These are phyloP conservation scores for Serpula lacrymans DNA, from an alignment of 768 basidiomycete species.

Conservation along the genomic window DNA sequence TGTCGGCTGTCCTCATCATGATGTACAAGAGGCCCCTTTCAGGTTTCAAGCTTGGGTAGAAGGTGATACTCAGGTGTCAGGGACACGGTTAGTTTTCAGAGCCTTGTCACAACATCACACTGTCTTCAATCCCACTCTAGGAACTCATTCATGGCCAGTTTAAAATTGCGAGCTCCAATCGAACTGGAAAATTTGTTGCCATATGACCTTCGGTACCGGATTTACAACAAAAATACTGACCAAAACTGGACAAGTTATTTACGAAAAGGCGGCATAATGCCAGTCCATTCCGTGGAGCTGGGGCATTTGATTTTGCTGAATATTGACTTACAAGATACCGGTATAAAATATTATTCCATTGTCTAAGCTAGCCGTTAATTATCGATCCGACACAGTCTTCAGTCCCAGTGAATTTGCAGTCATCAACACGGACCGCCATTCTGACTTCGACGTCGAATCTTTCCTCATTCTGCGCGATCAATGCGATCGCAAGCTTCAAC, in stretches of 20 bases:
- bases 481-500: conserved; percentile 69
- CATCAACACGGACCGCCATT: conserved; percentile 90
- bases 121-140: conserved; percentile 36
- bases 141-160: conserved; percentile 78
- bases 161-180: conserved; percentile 88
- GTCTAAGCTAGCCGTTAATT: background rate
- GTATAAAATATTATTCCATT: conserved; percentile 39
- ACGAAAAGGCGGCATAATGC: conserved; percentile 90
- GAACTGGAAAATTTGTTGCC: conserved; percentile 96
- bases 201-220: conserved; percentile 91
- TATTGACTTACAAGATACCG: conserved; percentile 86
- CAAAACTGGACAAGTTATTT: conserved; percentile 95
- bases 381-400: conserved; percentile 52
- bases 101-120: background rate
- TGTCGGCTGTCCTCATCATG: conserved; percentile 80
- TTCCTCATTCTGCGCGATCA: conserved; percentile 70
- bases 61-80: conserved; percentile 58
- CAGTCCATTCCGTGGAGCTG: conserved; percentile 93
- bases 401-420: conserved; percentile 96
- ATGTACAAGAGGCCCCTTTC: conserved; percentile 83
- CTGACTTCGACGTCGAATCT: conserved; percentile 83
- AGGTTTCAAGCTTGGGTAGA: conserved; percentile 91
- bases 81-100: conserved; percentile 45
- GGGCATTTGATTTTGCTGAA: conserved; percentile 87
- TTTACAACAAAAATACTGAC: conserved; percentile 93